A percentile compares a stretch with the other conserved stretches of the same genome.
These are phyloP conservation scores for Epicoccum sorghinum DNA, from an alignment of 2,329 filamentous ascomycete genomes.

Conservation along the genomic window DNA sequence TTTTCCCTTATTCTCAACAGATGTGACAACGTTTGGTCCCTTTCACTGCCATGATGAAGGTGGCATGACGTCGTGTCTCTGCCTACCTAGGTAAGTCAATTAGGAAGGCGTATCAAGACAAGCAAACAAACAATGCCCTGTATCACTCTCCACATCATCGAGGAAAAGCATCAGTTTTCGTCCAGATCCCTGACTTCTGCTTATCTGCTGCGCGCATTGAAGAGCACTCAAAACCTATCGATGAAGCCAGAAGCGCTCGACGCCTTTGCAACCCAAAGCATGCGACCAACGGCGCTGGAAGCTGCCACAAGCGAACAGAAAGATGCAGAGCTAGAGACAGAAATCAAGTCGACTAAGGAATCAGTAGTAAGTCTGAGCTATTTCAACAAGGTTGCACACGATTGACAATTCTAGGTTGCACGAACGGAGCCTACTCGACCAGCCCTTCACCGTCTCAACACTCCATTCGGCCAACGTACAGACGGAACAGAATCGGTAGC, in stretches of 20 bases:
- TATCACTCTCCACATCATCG: no score
- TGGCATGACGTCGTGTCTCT: no score
- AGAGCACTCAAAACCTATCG: neutral
- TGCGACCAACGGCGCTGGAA: constrained; percentile 24
- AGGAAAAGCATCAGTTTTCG: no score
- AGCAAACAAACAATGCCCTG: no score
- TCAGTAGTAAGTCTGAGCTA: constrained; percentile 2
- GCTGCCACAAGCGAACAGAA: constrained; percentile 13
- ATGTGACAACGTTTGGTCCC: no score
- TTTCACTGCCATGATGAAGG: no score
- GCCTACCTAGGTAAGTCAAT: no score
- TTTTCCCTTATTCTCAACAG: no score
- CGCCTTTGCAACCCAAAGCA: constrained; percentile 25
- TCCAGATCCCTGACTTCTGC: no score
- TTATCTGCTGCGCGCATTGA: neutral
- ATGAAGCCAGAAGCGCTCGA: constrained; percentile 28
- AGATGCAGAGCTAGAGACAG: neutral
- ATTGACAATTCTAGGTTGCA: neutral
- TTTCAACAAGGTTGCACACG: neutral
- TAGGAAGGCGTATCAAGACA: no score
- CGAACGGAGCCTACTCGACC: neutral
- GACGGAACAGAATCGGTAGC: constrained; percentile 21
- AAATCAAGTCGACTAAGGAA: neutral
- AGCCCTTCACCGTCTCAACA: constrained; percentile 1
- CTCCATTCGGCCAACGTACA: constrained; percentile 12